Evolutionary conservation across 371 early-diverging fungal species (phyloP), one percentile per base, ranked within the genome.

Genomic region (Rhizopus stolonifer): DNA sequence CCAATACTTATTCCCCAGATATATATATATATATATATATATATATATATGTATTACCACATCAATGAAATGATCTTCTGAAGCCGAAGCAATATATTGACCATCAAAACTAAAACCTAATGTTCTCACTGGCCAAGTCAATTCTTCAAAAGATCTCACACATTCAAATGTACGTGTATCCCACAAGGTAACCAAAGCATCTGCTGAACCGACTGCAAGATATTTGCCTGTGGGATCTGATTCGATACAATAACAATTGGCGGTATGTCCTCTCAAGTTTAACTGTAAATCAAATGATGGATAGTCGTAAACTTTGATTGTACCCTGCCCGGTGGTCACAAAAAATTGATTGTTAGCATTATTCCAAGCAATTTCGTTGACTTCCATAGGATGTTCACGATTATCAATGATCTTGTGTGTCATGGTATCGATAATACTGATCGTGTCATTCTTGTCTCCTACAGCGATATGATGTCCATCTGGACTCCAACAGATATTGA

Each of bases 71-170:
- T 80, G 72, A 68, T 92, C 91, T 59, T 91, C 91, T 0, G 90
- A 91, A 7, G 86, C 92, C 7, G 88, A 86, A 0, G 92, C 94
- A 25, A 95, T 63, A 49, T 87, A 84, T 46, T 87, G 87, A 3
- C 92, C 93, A 69, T 93, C 94, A 67, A 81, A 74, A 54, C 88
- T 89, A 60, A 95, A 93, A 43, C 89, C 85, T 51, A 93, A 75
- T 10, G 92, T 86, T 40, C 91, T 76, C 0, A 93, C 88, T 2
- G 94, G 91, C 86, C 86, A 89, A 24, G 86, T 85, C 1, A 88
- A 72, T 31, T 81, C 77, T 5, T 81, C 80, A 61, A 88, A 86
- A 0, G 89, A 80, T 24, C 86, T 65, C 15, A 89, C 61, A 52
- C 89, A 87, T 5, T 70, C 58, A 47, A 81, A 75, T 0, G 83